Conservation (phyloP, 352 stramenopile genomes). For the Pythium rishiriense region DNA sequence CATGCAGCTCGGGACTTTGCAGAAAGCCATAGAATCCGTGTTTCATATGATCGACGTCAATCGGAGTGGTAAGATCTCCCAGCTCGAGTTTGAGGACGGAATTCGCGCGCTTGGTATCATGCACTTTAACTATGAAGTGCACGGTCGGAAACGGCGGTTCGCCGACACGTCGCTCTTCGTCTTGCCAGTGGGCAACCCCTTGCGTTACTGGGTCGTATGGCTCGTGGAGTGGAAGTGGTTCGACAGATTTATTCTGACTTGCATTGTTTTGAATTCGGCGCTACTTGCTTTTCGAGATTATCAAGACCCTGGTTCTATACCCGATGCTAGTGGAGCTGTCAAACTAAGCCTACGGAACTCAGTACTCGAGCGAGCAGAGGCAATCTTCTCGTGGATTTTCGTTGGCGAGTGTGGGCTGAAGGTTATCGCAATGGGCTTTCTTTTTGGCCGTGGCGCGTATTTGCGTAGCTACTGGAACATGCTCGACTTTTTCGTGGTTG, state of each 20-base stretch:
- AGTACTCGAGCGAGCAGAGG: constrained; percentile 42
- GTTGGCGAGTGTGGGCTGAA: constrained; percentile 76
- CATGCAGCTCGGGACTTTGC: constrained; percentile 24
- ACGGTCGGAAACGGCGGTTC: constrained; percentile 43
- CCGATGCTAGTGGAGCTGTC: constrained; percentile 28
- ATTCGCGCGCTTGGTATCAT: constrained; percentile 43
- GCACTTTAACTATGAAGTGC: constrained; percentile 50
- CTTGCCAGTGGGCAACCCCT: constrained; percentile 32
- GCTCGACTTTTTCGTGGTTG: constrained; percentile 87
- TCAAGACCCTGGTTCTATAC: constrained; percentile 35
- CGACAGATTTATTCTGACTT: constrained; percentile 69
- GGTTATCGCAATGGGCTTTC: constrained; percentile 74
- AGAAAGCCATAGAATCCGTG: constrained; percentile 36
- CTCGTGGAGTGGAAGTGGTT: constrained; percentile 71
- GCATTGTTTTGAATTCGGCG: constrained; percentile 69
- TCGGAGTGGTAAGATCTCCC: constrained; percentile 37
- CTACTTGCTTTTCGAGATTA: constrained; percentile 67
- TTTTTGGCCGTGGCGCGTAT: constrained; percentile 57
- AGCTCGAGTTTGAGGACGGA: constrained; percentile 44
- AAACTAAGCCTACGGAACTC: constrained; percentile 34
- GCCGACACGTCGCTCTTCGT: constrained; percentile 43
- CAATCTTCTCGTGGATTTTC: constrained; percentile 63
- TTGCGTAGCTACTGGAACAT: constrained; percentile 79
- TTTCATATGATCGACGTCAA: constrained; percentile 45
- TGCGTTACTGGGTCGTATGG: constrained; percentile 44